phyloP scores from a whole-genome alignment of 805 yeast genomes.

The Blastobotrys americana region DNA sequence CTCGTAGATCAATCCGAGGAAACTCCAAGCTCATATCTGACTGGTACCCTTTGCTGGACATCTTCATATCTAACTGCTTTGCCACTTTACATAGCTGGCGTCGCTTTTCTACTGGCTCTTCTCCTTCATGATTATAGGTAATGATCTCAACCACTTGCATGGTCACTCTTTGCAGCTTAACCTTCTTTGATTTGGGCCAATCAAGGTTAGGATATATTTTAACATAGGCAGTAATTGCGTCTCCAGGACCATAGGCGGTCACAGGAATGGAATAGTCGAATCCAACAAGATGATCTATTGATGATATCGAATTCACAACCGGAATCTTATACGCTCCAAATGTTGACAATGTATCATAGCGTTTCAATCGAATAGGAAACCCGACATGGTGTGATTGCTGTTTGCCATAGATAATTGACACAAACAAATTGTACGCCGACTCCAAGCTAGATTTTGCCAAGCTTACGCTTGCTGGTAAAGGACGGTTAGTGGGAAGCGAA shows the following conservation, averaged over 20 bases:
- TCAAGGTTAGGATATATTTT: conserved; percentile 33
- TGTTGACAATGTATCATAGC: conserved; percentile 35
- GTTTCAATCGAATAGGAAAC: conserved; percentile 31
- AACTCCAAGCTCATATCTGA: conserved; percentile 26
- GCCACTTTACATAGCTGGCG: conserved; percentile 26
- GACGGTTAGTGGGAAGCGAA: conserved; percentile 27
- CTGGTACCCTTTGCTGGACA: conserved; percentile 21
- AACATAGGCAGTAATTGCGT: conserved; percentile 26
- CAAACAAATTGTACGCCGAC: conserved; percentile 31
- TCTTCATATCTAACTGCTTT: conserved; percentile 23
- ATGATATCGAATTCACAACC: conserved; percentile 18
- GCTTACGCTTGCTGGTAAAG: conserved; percentile 32
- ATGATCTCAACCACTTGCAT: conserved; percentile 32
- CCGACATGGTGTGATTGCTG: conserved; percentile 19
- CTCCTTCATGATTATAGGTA: conserved; percentile 27
- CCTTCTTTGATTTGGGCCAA: conserved; percentile 30
- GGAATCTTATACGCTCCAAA: conserved; percentile 32
- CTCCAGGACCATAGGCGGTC: conserved; percentile 36
- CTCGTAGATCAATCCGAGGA: conserved; percentile 23
- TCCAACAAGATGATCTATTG: conserved; percentile 32
- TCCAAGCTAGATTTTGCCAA: conserved; percentile 26
- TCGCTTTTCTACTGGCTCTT: conserved; percentile 28
- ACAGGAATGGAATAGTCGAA: conserved; percentile 29
- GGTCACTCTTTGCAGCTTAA: conserved; percentile 31
- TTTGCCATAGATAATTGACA: conserved; percentile 24